Evolutionary conservation across 768 basidiomycete genomes (phyloP), one percentile per base, ranked within the genome.

Genomic region (Tubosaeta sp.): DNA sequence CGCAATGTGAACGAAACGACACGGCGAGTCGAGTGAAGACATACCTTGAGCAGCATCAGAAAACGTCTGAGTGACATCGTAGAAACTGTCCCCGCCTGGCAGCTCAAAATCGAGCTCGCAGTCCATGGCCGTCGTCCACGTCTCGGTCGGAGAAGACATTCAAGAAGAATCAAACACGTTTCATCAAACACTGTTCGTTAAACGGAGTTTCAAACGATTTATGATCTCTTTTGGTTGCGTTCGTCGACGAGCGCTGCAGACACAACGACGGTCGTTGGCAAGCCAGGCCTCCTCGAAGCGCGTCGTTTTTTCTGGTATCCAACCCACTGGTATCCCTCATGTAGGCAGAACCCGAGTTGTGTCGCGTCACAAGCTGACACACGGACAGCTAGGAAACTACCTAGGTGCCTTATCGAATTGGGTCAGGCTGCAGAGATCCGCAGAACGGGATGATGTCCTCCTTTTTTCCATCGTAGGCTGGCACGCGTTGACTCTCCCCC

Each of bases 401-500:
- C 76, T 97, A 3, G 95, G 95, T 4, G 94, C 94, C 0, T 73
- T 96, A 25, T 79, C 80, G 18, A 93, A 94, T 64, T 95, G 94
- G 94, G 87, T 92, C 42, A 76, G 76, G 47, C 73, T 96, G 24
- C 91, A 95, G 68, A 73, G 78, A 38, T 72, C 76, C 34, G 78
- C 84, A 0, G 62, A 64, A 9, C 73, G 76, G 1, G 72, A 79
- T 10, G 87, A 91, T 62, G 71, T 76, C 46, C 74, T 94, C 9
- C 68, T 95, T 21, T 94, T 90, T 68, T 86, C 90, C 1, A 84
- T 96, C 55, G 94, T 94, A 12, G 94, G 94, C 25, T 87, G 92
- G 80, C 95, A 98, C 64, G 94, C 94, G 11, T 75, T 97, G 60
- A 97, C 94, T 2, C 73, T 98, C 22, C 93, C 93, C 6, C 93